Evolutionary conservation across 352 stramenopile species (phyloP), one percentile per base, ranked within the genome.

Genomic region (Phytopythium delawarense): DNA sequence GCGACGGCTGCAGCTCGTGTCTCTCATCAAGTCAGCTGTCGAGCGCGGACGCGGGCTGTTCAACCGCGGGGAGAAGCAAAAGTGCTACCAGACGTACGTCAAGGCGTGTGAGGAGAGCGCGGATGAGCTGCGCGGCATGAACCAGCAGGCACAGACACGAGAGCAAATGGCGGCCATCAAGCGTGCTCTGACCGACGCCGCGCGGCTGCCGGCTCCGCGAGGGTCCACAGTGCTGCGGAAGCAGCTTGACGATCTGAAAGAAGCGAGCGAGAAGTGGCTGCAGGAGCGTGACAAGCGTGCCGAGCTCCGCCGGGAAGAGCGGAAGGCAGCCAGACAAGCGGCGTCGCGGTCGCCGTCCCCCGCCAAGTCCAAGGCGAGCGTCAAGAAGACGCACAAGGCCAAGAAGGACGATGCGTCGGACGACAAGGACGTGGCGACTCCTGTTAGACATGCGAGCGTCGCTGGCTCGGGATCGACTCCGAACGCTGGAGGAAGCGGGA

Each of bases 41-140:
- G 71, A 84, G 59, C 71, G 74, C 12, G 83, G 85, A 9, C 92
- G 91, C 60, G 59, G 69, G 18, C 77, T 86, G 51, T 94, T 88
- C 64, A 94, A 94, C 60, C 75, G 76, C 13, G 85, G 85, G 0
- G 83, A 94, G 65, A 90, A 90, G 59, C 68, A 65, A 18, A 85
- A 86, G 61, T 94, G 85, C 62, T 88, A 82, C 52, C 72, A 86
- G 57, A 79, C 78, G 45, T 91, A 91, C 58, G 65, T 76, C 7
- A 76, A 79, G 28, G 75, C 71, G 35, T 74, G 69, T 12, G 74
- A 90, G 21, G 70, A 74, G 59, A 73, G 68, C 35, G 63, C 84
- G 7, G 65, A 76, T 0, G 65, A 78, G 51, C 70, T 89, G 23
- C 69, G 44, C 54, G 78, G 52, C 52, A 72, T 66, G 66, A 74